Evolutionary conservation across 306 rosid genomes (phyloP), one percentile per base, ranked within the genome.

Genomic region (Astragalus glycyphyllos): DNA sequence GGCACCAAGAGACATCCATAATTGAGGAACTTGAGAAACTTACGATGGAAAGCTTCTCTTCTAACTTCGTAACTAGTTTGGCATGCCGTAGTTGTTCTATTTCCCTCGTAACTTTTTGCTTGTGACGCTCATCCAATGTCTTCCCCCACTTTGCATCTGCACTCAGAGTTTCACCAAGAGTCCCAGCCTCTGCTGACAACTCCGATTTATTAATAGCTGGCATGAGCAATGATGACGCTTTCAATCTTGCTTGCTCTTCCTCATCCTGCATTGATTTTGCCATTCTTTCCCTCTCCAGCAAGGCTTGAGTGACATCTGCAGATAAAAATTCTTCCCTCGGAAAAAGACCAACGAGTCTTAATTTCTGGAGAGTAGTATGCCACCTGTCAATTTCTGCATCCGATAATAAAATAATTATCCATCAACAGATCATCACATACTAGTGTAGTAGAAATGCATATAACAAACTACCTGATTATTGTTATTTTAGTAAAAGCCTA

Each of bases 111-210:
- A 91, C 73, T 53, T 86, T 84, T 77, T 84, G 55, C 85, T 91
- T 69, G 64, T 88, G 92, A 50, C 34, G 34, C 61, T 80, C 77
- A 59, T 87, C 92, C 82, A 91, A 71, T 14, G 73, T 82, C 84
- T 73, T 91, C 48, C 97, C 97, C 99, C 99, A 94, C 75, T 86
- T 94, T 55, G 95, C 97, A 86, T 90, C 82, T 56, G 99, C 99
- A 75, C 86, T 86, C 79, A 90, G 75, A 53, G 96, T 94, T 85
- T 94, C 99, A 74, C 79, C 91, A 46, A 89, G 95, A 48, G 97
- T 90, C 69, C 99, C 99, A 1, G 99, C 84, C 75, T 77, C 89
- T 5, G 86, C 81, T 63, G 85, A 86, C 62, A 77, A 79, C 65
- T 71, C 83, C 15, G 89, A 71, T 44, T 46, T 71, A 67, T 75